Conservation (phyloP, 2,329 filamentous ascomycete genomes). For the Arthroderma sp. region DNA sequence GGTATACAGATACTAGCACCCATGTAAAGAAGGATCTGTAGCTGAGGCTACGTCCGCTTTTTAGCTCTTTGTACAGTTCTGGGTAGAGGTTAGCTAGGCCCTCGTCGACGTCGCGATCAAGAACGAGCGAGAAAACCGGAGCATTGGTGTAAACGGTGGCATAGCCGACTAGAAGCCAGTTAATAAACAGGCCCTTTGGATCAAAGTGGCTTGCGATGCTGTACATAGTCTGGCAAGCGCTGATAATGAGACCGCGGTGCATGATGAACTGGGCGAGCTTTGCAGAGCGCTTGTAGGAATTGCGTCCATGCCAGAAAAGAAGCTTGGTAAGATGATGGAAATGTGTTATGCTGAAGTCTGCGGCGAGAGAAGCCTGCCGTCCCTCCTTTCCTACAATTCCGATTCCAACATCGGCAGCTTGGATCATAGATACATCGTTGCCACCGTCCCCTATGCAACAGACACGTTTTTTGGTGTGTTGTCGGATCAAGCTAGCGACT, state of each 20-base stretch:
- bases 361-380: constrained; percentile 82
- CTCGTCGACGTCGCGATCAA: constrained; percentile 93
- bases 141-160: constrained; percentile 90
- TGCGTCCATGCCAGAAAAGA: constrained; percentile 96
- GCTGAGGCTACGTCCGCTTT: constrained; percentile 68
- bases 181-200: constrained; percentile 85
- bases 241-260: constrained; percentile 88
- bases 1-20: constrained; percentile 90
- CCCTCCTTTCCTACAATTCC: constrained; percentile 98
- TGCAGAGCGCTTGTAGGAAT: constrained; percentile 89
- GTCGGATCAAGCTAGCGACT: constrained; percentile 76
- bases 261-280: constrained; percentile 98
- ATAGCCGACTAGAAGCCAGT: constrained; percentile 95
- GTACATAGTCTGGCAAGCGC: constrained; percentile 93
- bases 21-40: constrained; percentile 95
- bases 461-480: constrained; percentile 84
- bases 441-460: constrained; percentile 97
- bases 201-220: constrained; percentile 87
- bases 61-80: constrained; percentile 96
- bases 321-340: constrained; percentile 92
- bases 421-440: constrained; percentile 98
- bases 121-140: constrained; percentile 82
- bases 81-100: constrained; percentile 87
- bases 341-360: constrained; percentile 92
- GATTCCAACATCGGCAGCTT: constrained; percentile 92